phyloP scores from a whole-genome alignment of 495 filamentous ascomycete genomes.

The Aspergillus wentii region DNA sequence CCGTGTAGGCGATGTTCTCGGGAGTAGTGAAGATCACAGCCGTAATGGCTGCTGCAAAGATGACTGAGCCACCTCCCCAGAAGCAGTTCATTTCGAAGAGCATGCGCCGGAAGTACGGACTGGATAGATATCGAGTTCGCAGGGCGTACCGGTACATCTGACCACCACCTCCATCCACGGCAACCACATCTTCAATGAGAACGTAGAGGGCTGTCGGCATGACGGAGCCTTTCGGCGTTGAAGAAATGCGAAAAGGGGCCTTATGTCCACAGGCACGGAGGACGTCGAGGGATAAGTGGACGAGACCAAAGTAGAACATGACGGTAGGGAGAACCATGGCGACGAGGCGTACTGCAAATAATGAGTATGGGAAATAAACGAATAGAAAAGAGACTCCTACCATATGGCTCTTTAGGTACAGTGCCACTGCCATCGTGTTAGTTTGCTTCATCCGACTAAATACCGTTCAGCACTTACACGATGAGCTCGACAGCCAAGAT shows the following conservation, averaged over 20 bases:
- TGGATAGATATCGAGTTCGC: constrained; percentile 63
- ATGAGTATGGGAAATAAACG: constrained; percentile 14
- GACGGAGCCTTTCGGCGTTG: constrained; percentile 60
- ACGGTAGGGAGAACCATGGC: constrained; percentile 57
- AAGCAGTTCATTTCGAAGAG: constrained; percentile 69
- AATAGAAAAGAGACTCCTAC: constrained; percentile 14
- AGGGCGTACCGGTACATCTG: constrained; percentile 61
- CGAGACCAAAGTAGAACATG: constrained; percentile 54
- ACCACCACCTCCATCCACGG: constrained; percentile 71
- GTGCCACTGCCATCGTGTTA: constrained; percentile 34
- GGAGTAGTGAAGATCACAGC: constrained; percentile 59
- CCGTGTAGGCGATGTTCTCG: constrained; percentile 63
- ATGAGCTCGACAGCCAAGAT: constrained; percentile 50
- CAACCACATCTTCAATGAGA: constrained; percentile 75
- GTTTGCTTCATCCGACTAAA: constrained; percentile 3
- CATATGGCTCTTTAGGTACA: constrained; percentile 32
- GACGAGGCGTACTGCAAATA: constrained; percentile 47
- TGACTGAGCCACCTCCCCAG: constrained; percentile 60
- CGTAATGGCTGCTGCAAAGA: constrained; percentile 52
- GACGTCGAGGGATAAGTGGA: constrained; percentile 48
- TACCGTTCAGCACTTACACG: constrained; percentile 29
- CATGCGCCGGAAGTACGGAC: constrained; percentile 65
- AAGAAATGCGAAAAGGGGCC: constrained; percentile 69
- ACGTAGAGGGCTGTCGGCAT: constrained; percentile 69
- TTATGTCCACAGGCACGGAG: constrained; percentile 35